Evolutionary conservation across 495 filamentous ascomycete species (phyloP).

Genomic region (Aspergillus campestris): DNA sequence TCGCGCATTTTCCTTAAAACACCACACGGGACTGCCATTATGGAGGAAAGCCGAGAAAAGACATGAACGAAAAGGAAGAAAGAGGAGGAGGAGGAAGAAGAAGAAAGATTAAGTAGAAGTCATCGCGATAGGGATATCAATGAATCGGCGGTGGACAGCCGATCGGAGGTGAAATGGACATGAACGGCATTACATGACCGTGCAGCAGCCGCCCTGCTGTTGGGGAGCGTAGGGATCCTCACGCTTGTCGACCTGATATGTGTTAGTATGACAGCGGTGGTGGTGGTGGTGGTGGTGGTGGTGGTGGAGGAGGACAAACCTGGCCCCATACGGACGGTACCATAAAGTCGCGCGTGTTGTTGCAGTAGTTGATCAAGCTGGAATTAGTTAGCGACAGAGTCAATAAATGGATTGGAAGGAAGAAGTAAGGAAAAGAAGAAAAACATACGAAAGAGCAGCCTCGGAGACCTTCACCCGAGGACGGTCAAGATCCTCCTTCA

Average conservation of each 20-base stretch:
- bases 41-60: constrained; percentile 3
- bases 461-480: constrained; percentile 92
- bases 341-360: constrained; percentile 96
- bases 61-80: constrained; percentile 22
- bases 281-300: constrained; percentile 1
- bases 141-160: constrained; percentile 7
- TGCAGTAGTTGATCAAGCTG: constrained; percentile 94
- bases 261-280: neutral
- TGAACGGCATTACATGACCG: constrained; percentile 68
- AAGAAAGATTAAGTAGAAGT: constrained; percentile 23
- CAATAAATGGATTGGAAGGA: too few relatives aligned
- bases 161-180: constrained; percentile 11
- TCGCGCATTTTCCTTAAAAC: too few relatives aligned
- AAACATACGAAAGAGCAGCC: constrained; percentile 78
- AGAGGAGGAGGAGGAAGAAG: constrained; percentile 10
- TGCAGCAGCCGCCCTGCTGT: constrained; percentile 82
- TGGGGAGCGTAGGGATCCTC: constrained; percentile 97
- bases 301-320: constrained; percentile 43
- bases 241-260: constrained; percentile 63
- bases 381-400: too few relatives aligned
- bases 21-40: too few relatives aligned
- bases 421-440: neutral
- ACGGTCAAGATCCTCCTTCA: constrained; percentile 90
- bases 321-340: constrained; percentile 93
- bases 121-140: constrained; percentile 18